Evolutionary conservation across 2,329 filamentous ascomycete species (phyloP).

Genomic region (Colletotrichum trifolii): DNA sequence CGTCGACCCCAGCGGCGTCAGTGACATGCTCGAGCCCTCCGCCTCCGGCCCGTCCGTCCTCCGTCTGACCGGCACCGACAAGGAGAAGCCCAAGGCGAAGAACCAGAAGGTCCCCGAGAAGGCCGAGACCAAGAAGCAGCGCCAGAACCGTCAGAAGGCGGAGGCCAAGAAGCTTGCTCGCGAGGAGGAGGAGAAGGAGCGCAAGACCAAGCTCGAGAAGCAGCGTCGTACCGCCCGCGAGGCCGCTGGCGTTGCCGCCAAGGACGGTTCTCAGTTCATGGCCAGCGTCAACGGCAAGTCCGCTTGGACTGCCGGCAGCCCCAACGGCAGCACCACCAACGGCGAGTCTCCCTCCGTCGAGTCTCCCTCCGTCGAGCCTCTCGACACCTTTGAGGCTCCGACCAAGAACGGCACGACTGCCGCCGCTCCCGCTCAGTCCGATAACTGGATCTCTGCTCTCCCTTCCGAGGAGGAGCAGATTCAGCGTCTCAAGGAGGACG

Average conservation of each 20-base stretch:
- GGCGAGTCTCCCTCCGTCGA: constrained; percentile 34
- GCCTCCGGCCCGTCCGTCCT: constrained; percentile 77
- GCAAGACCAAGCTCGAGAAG: constrained; percentile 81
- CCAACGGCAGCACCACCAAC: constrained; percentile 48
- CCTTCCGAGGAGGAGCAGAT: constrained; percentile 73
- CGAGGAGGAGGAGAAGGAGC: constrained; percentile 81
- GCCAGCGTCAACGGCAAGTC: constrained; percentile 56
- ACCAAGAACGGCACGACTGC: constrained; percentile 48
- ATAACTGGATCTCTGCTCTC: constrained; percentile 61
- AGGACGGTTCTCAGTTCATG: constrained; percentile 77
- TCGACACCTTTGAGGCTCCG: constrained; percentile 66
- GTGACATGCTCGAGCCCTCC: constrained; percentile 89
- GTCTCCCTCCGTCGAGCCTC: constrained; percentile 54
- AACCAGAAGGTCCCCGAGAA: constrained; percentile 71
- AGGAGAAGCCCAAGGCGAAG: constrained; percentile 73
- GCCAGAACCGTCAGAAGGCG: constrained; percentile 89
- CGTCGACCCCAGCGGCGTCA: constrained; percentile 75
- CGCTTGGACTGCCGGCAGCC: constrained; percentile 54
- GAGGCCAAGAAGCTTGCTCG: constrained; percentile 81
- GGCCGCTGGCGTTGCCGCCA: constrained; percentile 83
- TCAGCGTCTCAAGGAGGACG: constrained; percentile 63
- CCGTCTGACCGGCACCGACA: constrained; percentile 76
- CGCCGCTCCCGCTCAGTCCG: constrained; percentile 46
- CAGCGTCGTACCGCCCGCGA: constrained; percentile 85
- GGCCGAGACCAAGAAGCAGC: constrained; percentile 92